Conservation (phyloP, 1,139 yeast species). For the Protomyces pachydermus region DNA sequence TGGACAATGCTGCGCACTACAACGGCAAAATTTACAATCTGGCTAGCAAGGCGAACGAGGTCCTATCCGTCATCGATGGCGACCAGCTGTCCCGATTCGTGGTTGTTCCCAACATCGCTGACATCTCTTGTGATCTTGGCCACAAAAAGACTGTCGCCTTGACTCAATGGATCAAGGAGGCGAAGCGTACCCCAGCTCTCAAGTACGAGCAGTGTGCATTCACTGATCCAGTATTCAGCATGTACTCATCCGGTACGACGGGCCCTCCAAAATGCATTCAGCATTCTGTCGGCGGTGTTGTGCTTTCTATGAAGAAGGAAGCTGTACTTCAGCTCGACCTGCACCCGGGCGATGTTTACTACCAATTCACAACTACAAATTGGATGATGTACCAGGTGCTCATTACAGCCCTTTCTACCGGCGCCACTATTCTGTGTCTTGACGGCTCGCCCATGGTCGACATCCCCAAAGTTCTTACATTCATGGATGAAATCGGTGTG, state of each 20-base stretch:
- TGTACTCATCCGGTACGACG: conserved; percentile 35
- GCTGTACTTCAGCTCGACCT: conserved; percentile 33
- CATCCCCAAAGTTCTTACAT: conserved; percentile 2
- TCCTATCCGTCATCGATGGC: conserved; percentile 21
- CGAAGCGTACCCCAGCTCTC: conserved; percentile 6
- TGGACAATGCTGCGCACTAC: conserved; percentile 32
- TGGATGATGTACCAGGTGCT: conserved; percentile 32
- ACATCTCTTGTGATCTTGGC: background rate
- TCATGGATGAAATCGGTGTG: conserved; percentile 5
- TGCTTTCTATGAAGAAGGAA: conserved; percentile 34
- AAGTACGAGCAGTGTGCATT: conserved; percentile 33
- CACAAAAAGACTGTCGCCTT: conserved; percentile 5
- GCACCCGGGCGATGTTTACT: conserved; percentile 32
- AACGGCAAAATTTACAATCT: conserved; percentile 32
- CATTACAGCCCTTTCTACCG: conserved; percentile 34
- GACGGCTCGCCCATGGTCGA: conserved; percentile 33
- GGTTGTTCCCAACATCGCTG: conserved; percentile 5
- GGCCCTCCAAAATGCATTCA: conserved; percentile 35
- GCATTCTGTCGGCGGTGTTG: conserved; percentile 34
- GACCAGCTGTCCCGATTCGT: conserved; percentile 1
- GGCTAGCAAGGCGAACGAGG: conserved; percentile 30
- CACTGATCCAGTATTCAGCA: conserved; percentile 33
- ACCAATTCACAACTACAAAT: conserved; percentile 31
- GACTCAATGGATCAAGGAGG: background rate
- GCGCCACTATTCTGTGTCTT: conserved; percentile 33